Evolutionary conservation across 2,329 filamentous ascomycete genomes (phyloP), one percentile per base, ranked within the genome.

Genomic region (Penicillium carneum): DNA sequence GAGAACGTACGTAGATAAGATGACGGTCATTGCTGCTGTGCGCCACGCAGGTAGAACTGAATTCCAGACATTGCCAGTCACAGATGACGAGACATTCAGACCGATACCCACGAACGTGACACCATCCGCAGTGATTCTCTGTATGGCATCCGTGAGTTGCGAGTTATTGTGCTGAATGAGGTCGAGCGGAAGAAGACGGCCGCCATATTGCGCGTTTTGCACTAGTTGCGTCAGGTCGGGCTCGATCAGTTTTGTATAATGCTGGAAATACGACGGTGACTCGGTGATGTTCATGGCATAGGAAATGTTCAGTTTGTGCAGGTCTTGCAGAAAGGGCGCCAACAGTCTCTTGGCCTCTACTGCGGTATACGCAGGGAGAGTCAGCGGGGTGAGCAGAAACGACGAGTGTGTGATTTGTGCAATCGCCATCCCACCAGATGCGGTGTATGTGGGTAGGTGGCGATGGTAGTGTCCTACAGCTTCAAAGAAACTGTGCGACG

Each of bases 401-500:
- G 61, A 61, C 1, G 18, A 26, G 34, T 59, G 57, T 26, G 61
- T 63, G 11, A 65, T 39, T 26, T 59, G 57, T 18, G 45, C 53
- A 10, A 63, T 36, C 20, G 51, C 61, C 61, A 65, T 63, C 4
- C 59, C 47, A 34, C 63, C 61, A 12, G 49, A 29, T 26, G 61
- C 58, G 1, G 61, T 59, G 23, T 61, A 59, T 1, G 42, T 36
- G 29, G 63, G 58, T 9, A 65, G 47, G 10, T 58, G 55, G 26
- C 54, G 14, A 46, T 65, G 56, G 31, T 63, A 65, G 11, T 61
- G 50, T 39, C 59, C 63, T 1, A 65, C 31, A 2, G 63, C 61
- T 45, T 63, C 68, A 70, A 82, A 87, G 74, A 83, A 87, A 0
- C 66, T 74, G 9, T 83, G 79, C 20, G 75, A 69, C 0, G 79